A percentile compares a stretch with the other conserved stretches of the same genome.
These are phyloP conservation scores for Hymenotorrendiella dingleyae DNA, from an alignment of 2,329 filamentous ascomycete species.

Conservation along the genomic window DNA sequence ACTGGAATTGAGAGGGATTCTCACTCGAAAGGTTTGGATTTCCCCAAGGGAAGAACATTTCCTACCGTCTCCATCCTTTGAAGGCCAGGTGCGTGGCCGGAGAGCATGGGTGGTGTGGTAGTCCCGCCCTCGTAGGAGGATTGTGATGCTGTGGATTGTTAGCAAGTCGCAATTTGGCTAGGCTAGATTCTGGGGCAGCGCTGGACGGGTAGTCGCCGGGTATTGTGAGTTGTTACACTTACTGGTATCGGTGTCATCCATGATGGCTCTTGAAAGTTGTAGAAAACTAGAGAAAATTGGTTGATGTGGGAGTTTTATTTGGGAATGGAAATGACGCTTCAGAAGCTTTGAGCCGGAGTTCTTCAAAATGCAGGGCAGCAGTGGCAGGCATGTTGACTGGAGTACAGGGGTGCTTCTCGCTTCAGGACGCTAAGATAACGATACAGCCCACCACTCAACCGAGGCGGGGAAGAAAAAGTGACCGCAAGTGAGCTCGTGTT, in stretches of 20 bases:
- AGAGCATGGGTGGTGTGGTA: conserved; percentile 26
- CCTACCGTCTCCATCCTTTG: conserved; percentile 27
- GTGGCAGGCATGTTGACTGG: not conserved
- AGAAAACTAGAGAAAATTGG: not conserved
- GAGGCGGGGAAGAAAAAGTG: not conserved
- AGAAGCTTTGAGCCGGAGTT: not conserved
- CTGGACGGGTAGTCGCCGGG: not conserved
- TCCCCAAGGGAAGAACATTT: conserved; percentile 18
- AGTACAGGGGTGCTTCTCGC: not conserved
- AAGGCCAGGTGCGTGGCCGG: conserved; percentile 24
- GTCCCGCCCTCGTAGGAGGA: conserved; percentile 25
- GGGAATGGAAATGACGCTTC: not conserved
- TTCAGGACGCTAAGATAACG: conserved; percentile 3
- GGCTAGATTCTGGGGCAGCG: conserved; percentile 8
- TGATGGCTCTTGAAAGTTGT: conserved; percentile 1
- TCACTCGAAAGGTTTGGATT: conserved; percentile 27
- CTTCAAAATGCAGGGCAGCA: not conserved
- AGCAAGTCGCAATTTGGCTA: conserved; percentile 3
- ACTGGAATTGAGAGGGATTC: not conserved
- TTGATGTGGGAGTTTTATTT: not conserved
- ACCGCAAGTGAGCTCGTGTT: not conserved
- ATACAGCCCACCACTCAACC: not conserved
- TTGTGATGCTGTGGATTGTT: conserved; percentile 12
- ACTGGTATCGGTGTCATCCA: conserved; percentile 7
- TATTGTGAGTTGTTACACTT: not conserved